These are phyloP conservation scores for Pseudogymnoascus sp. DNA, from an alignment of 2,329 filamentous ascomycete genomes.

Conservation along the genomic window DNA sequence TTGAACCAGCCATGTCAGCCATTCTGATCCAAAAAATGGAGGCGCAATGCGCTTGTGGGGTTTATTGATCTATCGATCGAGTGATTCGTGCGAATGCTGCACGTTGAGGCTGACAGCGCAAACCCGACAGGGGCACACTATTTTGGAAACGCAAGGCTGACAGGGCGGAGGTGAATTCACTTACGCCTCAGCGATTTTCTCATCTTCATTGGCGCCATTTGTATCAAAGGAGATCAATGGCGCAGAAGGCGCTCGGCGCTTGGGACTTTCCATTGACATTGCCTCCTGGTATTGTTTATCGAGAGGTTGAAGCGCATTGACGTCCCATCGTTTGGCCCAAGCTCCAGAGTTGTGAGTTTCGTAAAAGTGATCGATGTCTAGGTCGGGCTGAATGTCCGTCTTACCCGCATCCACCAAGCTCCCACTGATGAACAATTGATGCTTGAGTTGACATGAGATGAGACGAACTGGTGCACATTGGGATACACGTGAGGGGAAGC, in stretches of 20 bases:
- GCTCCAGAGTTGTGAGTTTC: background rate
- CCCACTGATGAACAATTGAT: conserved; percentile 5
- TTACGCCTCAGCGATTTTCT: conserved; percentile 1
- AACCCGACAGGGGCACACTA: background rate
- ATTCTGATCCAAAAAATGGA: background rate
- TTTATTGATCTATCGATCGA: background rate
- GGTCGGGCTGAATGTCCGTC: background rate
- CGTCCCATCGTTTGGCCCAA: background rate
- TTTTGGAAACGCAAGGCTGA: background rate
- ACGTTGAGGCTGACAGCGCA: background rate
- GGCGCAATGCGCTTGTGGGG: background rate
- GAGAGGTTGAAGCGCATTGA: conserved; percentile 2
- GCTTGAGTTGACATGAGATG: conserved; percentile 3
- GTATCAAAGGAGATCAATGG: background rate
- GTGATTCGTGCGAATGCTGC: background rate
- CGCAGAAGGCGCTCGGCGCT: background rate
- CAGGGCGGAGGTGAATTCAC: background rate
- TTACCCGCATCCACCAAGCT: conserved; percentile 5
- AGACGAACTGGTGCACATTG: background rate
- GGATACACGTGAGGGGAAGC: conserved; percentile 2
- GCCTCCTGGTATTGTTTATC: background rate
- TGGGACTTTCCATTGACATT: background rate
- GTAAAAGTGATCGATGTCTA: background rate
- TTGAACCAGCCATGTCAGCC: too few species aligned
- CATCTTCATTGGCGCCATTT: background rate